A percentile compares a stretch with the other conserved stretches of the same genome.
Conservation (phyloP, 2,329 filamentous ascomycete species). For the Allantophomopsis lycopodina region DNA sequence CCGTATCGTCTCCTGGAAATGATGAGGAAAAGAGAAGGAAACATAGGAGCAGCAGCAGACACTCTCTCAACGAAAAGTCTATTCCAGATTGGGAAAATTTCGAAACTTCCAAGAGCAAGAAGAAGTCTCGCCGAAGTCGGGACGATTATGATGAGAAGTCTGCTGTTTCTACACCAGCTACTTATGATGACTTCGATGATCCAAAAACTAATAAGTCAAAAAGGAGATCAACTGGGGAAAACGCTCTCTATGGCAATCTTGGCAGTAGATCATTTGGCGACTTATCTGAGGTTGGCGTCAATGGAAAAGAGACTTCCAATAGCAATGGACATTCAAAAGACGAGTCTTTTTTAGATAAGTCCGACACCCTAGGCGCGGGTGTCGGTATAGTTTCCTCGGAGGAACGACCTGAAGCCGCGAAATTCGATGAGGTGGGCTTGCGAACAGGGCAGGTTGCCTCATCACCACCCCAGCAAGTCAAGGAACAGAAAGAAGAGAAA, state of each 20-base stretch:
- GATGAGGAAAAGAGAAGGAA: slow-evolving; percentile 16
- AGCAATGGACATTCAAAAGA: slow-evolving; percentile 18
- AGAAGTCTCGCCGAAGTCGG: no score
- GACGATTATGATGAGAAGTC: no score
- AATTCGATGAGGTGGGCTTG: no score
- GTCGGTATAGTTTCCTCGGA: slow-evolving; percentile 33
- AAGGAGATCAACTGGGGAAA: slow-evolving; percentile 14
- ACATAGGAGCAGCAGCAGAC: no score
- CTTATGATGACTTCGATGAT: no score
- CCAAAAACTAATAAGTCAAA: slow-evolving; percentile 14
- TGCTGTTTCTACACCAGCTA: no score
- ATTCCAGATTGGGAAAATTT: no score
- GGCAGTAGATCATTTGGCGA: neutral
- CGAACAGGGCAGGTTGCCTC: neutral
- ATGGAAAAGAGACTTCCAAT: slow-evolving; percentile 9
- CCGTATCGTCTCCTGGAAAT: slow-evolving; percentile 12
- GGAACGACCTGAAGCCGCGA: slow-evolving; percentile 17
- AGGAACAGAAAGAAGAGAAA: slow-evolving; percentile 14
- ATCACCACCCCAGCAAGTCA: slow-evolving; percentile 1
- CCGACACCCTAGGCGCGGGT: slow-evolving; percentile 58
- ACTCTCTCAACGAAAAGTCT: no score
- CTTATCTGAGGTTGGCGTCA: slow-evolving; percentile 1
- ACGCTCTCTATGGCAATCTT: slow-evolving; percentile 8
- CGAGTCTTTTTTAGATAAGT: slow-evolving; percentile 60
- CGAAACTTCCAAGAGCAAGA: no score